Base-by-base conservation (phyloP, 2,329 filamentous ascomycete species). In the Alternaria novae-zelandiae region DNA sequence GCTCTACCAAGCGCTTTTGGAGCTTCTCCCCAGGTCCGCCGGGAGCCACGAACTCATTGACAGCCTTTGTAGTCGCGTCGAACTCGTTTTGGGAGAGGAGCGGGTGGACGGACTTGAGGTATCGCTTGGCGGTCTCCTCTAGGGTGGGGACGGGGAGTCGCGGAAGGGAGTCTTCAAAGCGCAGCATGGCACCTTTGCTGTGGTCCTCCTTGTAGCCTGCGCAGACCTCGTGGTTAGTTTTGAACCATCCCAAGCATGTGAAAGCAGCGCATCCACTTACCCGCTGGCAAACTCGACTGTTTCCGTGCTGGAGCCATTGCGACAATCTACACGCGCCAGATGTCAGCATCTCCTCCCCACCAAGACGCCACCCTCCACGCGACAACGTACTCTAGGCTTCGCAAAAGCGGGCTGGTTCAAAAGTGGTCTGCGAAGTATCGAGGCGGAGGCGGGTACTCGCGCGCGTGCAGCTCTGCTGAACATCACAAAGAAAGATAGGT, bases 11-110 rank as follows among this genome's bases (percentile, higher is more conserved):
- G 80, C 95, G 92, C 78, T 97, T 91, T 84, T 99, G 96, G 46
- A 99, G 89, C 74, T 89, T 88, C 79, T 90, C 87, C 65, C 95
- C 96, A 55, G 90, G 85, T 43, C 94, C 93, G 61, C 93, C 93
- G n/a, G 95, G 93, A 71, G 90, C 90, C 71, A 97, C 84, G 81
- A 99, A 98, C 7, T 94, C 93, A 65, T 92, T 86, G 36, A 99
- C 94, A 30, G 93, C 94, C 77, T 91, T 91, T 79, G 92, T 91
- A 78, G 91, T 94, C 63, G 84, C 82, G 73, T 90, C 88, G 72
- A 89, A 90, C 80, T 96, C 92, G 71, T 83, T 80, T 41, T 86
- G 80, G 45, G 87, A 90, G 64, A 95, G 86, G 36, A 96, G 84
- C 21, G 93, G 91, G 77, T 91, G 89, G 54, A 96, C 86, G 41